phyloP scores from a whole-genome alignment of 306 rosid species.

The Cucumis hystrix region DNA sequence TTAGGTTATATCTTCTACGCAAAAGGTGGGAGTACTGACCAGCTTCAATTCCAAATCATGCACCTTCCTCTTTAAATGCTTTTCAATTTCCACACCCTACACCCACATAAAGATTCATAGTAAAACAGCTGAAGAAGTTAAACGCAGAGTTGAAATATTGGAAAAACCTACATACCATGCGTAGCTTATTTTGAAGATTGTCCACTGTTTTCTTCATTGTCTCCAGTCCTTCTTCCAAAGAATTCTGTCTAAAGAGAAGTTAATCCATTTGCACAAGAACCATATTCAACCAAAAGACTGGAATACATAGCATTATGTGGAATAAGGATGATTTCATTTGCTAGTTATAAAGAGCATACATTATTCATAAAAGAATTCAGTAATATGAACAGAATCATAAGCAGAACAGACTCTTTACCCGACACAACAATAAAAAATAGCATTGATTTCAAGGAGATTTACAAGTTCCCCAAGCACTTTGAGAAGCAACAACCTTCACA shows the following conservation, averaged over 20 bases:
- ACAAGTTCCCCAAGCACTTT: neutral
- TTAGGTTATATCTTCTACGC: neutral
- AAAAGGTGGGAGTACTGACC: slow-evolving; percentile 36
- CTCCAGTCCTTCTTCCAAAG: slow-evolving; percentile 80
- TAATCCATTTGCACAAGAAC: slow-evolving; percentile 39
- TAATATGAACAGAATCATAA: neutral
- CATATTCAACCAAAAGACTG: slow-evolving; percentile 18
- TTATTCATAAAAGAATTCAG: neutral
- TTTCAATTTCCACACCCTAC: slow-evolving; percentile 95
- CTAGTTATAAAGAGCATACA: neutral
- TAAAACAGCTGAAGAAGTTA: slow-evolving; percentile 6
- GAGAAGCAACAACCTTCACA: neutral
- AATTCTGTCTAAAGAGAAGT: slow-evolving; percentile 97
- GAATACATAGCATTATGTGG: neutral
- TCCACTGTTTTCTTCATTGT: slow-evolving; percentile 45
- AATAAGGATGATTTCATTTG: neutral
- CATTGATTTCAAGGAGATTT: neutral
- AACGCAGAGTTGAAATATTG: neutral
- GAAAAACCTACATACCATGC: slow-evolving; percentile 42
- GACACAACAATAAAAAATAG: neutral
- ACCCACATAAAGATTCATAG: slow-evolving; percentile 16
- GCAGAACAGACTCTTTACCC: neutral
- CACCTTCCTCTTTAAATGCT: slow-evolving; percentile 71
- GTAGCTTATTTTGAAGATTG: slow-evolving; percentile 56
- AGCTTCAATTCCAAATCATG: slow-evolving; percentile 53